Evolutionary conservation across 805 yeast species (phyloP).

Genomic region (Kuraishia piskuri): DNA sequence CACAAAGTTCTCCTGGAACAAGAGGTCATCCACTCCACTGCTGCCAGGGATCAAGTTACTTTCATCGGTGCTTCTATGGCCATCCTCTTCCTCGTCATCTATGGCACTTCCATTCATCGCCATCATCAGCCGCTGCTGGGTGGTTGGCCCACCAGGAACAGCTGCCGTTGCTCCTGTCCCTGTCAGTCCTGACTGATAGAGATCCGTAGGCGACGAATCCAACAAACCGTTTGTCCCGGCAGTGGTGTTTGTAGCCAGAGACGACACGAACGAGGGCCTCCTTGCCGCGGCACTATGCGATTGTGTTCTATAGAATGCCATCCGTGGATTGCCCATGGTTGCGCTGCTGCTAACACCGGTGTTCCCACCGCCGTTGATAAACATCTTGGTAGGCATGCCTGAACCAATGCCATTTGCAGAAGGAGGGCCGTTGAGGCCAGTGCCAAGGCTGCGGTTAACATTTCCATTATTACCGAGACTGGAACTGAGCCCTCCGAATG

Average conservation of each 20-base stretch:
- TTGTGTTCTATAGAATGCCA: not conserved
- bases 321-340: not conserved
- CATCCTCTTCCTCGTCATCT: constrained; percentile 10
- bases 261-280: constrained; percentile 1
- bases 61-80: not conserved
- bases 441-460: not conserved
- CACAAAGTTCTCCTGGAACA: constrained; percentile 64
- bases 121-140: not conserved
- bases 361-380: not conserved
- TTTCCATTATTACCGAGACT: constrained; percentile 4
- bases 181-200: not conserved
- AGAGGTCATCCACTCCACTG: constrained; percentile 3
- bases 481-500: constrained; percentile 10
- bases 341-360: constrained; percentile 1
- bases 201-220: not conserved
- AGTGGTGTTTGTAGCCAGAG: not conserved
- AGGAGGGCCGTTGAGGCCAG: not conserved
- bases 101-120: constrained; percentile 8
- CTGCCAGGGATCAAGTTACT: not conserved
- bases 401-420: not conserved
- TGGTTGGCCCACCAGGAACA: not conserved
- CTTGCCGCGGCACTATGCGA: not conserved
- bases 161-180: not conserved
- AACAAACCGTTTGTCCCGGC: not conserved
- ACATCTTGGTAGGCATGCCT: not conserved